A percentile compares a stretch with the other conserved stretches of the same genome.
phyloP scores from a whole-genome alignment of 2,329 filamentous ascomycete species.

The Monosporascus ibericus region DNA sequence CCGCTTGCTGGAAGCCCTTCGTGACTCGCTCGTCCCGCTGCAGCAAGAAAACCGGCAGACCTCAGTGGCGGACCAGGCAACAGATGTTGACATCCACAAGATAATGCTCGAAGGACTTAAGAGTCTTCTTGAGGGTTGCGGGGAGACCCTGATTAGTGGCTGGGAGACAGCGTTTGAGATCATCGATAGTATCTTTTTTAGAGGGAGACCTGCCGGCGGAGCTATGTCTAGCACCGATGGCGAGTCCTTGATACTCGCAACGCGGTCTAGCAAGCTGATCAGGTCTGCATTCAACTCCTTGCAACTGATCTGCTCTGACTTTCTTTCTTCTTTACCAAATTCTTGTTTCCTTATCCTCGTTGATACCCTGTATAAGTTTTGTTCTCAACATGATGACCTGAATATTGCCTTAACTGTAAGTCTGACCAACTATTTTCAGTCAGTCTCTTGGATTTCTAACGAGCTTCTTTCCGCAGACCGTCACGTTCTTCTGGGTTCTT shows the following conservation, averaged over 20 bases:
- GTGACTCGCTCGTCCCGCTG: slow-evolving; percentile 53
- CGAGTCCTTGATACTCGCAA: slow-evolving; percentile 35
- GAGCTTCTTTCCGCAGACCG: slow-evolving; percentile 48
- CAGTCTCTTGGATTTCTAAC: slow-evolving; percentile 1
- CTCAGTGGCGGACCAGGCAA: slow-evolving; percentile 53
- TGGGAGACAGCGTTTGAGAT: slow-evolving; percentile 86
- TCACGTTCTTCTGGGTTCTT: slow-evolving; percentile 93
- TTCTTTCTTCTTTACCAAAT: slow-evolving; percentile 66
- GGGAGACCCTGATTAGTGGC: slow-evolving; percentile 73
- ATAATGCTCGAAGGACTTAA: slow-evolving; percentile 75
- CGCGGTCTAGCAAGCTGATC: slow-evolving; percentile 67
- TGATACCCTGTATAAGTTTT: slow-evolving; percentile 84
- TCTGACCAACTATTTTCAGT: background rate
- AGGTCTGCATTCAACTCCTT: slow-evolving; percentile 83
- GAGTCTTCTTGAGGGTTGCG: slow-evolving; percentile 78
- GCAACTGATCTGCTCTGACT: slow-evolving; percentile 92
- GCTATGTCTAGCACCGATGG: slow-evolving; percentile 22
- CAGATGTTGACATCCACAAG: slow-evolving; percentile 74
- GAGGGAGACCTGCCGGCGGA: slow-evolving; percentile 28
- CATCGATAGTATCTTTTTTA: slow-evolving; percentile 72
- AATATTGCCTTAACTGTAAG: slow-evolving; percentile 88
- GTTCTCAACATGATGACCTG: slow-evolving; percentile 81
- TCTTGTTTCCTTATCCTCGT: slow-evolving; percentile 72
- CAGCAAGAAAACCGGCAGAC: slow-evolving; percentile 45
- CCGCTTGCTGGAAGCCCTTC: slow-evolving; percentile 63